Evolutionary conservation across 345 rosid species (phyloP), one percentile per base, ranked within the genome.

Genomic region (Litchi chinensis): DNA sequence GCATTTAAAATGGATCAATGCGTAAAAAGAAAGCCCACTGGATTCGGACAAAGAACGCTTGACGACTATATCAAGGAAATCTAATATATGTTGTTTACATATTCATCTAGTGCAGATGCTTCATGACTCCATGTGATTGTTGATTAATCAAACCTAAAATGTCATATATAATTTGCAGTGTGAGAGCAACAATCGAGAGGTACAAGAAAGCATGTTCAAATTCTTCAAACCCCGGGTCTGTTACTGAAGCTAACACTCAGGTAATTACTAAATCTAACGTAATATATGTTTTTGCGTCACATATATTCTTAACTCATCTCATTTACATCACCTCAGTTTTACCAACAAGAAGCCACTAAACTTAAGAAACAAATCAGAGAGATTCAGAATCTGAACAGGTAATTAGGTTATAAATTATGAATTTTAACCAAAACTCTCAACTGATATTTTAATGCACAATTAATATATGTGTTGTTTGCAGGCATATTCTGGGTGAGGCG

Each of bases 291-390:
- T 32, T 32, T 32, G 37, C 37, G 37, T 32, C 37, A 32, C 37
- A 32, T 32, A 46, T 46, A 3, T 2, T 46, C 10, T 6, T 7
- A 46, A 46, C 10, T 46, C 8, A 46, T 46, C 52, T 46, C 52
- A 46, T 46, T 5, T 46, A 32, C 52, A 46, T 46, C 8, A 74
- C 74, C 65, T 63, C 86, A 93, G 98, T 90, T 82, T 78, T 95
- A 95, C 83, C 98, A 95, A 79, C 94, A 95, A 87, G 98, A 95
- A 83, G 86, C 99, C 22, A 83, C 95, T 18, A 93, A 93, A 77
- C 92, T 95, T 10, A 88, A 96, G 8, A 81, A 84, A 74, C 95
- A 91, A 83, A 95, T 95, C 54, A 86, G 91, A 9, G 93, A 89
- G 71, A 80, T 93, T 79, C 97, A 91, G 87, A 89, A 88, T 77